A percentile compares a stretch with the other conserved stretches of the same genome.
These are phyloP conservation scores for Vaccinium macrocarpon DNA, from an alignment of 148 eudicot species.

Conservation along the genomic window DNA sequence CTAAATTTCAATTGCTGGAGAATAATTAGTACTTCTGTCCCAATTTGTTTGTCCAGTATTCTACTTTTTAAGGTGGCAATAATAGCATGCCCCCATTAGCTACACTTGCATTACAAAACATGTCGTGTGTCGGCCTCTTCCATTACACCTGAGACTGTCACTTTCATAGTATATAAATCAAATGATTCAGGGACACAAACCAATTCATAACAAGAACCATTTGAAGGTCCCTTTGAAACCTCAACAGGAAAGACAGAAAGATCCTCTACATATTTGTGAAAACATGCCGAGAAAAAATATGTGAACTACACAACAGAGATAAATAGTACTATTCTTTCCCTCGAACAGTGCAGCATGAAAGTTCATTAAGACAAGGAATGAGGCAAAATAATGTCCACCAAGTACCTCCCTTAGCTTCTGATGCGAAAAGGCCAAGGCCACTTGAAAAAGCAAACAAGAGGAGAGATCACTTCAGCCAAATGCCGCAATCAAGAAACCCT, in stretches of 20 bases:
- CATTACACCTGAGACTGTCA: neutral
- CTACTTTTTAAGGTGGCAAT: neutral
- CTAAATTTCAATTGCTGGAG: too few relatives aligned
- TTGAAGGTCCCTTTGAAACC: neutral
- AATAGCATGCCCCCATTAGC: neutral
- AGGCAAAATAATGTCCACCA: neutral
- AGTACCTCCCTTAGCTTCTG: neutral
- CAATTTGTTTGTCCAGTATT: too few relatives aligned
- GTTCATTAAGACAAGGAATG: neutral
- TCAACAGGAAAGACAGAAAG: neutral
- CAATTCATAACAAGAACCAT: neutral
- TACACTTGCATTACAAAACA: neutral
- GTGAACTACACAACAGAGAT: neutral
- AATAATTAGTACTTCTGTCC: neutral
- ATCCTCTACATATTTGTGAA: neutral
- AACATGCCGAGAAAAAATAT: neutral
- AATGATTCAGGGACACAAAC: neutral
- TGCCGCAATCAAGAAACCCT: conserved; percentile 80
- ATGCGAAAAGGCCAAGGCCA: neutral
- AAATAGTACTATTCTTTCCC: neutral
- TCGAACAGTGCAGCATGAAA: neutral
- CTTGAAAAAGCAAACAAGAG: neutral
- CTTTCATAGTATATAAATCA: neutral
- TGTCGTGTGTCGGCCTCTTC: neutral
- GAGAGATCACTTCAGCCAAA: conserved; percentile 53